phyloP scores from a whole-genome alignment of 176 grass and related monocot species.

The Raddia guianensis region DNA sequence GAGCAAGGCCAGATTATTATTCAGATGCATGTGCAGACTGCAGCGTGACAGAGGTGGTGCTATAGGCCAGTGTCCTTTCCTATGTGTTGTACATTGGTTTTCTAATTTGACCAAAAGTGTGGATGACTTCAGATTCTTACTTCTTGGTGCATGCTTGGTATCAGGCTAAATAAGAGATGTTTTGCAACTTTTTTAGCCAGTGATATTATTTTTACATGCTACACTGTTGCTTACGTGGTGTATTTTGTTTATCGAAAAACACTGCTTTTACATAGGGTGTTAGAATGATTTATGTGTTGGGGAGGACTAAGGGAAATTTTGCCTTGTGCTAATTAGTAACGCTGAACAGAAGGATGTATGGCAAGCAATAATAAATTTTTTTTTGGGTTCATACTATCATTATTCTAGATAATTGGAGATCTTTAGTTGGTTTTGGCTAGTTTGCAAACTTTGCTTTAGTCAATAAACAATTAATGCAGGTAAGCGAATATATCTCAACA shows the following conservation, averaged over 20 bases:
- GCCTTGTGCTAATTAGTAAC: conserved; percentile 14
- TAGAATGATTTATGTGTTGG: conserved; percentile 16
- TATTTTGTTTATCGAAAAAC: conserved; percentile 17
- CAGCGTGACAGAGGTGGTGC: too few relatives aligned
- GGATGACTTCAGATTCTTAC: conserved; percentile 74
- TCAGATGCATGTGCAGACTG: too few relatives aligned
- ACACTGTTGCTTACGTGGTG: conserved; percentile 38
- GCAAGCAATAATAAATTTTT: conserved; percentile 3
- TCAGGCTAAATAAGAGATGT: conserved; percentile 46
- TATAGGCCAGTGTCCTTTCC: too few relatives aligned
- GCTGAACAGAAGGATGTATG: conserved; percentile 17
- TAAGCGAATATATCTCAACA: neutral
- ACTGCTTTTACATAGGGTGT: conserved; percentile 40
- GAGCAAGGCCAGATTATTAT: neutral
- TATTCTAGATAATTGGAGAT: neutral
- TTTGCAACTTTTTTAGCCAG: conserved; percentile 35
- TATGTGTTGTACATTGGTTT: conserved; percentile 63
- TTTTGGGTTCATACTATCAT: conserved; percentile 5
- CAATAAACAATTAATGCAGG: neutral
- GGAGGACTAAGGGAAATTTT: neutral
- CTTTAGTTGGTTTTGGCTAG: neutral
- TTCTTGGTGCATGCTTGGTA: conserved; percentile 84
- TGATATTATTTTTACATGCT: conserved; percentile 40
- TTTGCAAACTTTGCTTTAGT: neutral
- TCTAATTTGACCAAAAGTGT: conserved; percentile 68